Base-by-base conservation (phyloP, 2,329 filamentous ascomycete species). In the Fusarium veterinarium region DNA sequence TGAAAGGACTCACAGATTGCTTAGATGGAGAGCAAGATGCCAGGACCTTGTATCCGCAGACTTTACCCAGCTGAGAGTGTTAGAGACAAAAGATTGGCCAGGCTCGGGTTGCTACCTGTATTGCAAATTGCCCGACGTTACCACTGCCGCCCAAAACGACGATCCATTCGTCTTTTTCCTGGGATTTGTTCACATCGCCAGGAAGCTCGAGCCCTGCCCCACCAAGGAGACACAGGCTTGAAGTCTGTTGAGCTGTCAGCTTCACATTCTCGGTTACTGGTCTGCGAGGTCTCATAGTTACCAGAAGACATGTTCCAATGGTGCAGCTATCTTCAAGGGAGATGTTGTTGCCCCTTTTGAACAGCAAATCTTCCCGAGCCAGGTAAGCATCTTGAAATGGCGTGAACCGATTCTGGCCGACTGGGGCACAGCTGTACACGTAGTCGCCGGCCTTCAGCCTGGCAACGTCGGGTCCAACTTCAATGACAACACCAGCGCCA, bases 361-460 rank as follows among this genome's bases (percentile, higher is more conserved):
- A 80, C 5, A 80, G 65, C 12, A 82, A 64, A 37, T 78, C 70
- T 62, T 82, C 81, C n/a, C 81, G 77, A 46, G 81, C 81, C 10
- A 84, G 53, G 38, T 82, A 83, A 19, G 77, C 76, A 31, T 84
- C 81, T 57, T 83, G 82, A 42, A 83, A 83, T 6, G 81, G 81
- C 2, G 75, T 76, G 59, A 78, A 79, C 10, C 72, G 72, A n/a
- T 76, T 79, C 12, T 73, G 67, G 4, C 83, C 83, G 1, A 83
- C 58, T 16, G 76, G 77, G 4, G 79, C 79, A 63, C 80, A 82
- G 5, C 81, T 80, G 64, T 79, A 84, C 41, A 82, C 74, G 23
- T 72, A 75, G 71, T 84, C 82, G 3, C 81, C 82, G 8, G 60
- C 57, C 28, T 77, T 76, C 53, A 84, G 75, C 58, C 75, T 80